Percentiles rank a stretch among this genome's conserved stretches.
Evolutionary conservation across 1,284 basidiomycete species (phyloP).

Genomic region (Papiliotrema terrestris): DNA sequence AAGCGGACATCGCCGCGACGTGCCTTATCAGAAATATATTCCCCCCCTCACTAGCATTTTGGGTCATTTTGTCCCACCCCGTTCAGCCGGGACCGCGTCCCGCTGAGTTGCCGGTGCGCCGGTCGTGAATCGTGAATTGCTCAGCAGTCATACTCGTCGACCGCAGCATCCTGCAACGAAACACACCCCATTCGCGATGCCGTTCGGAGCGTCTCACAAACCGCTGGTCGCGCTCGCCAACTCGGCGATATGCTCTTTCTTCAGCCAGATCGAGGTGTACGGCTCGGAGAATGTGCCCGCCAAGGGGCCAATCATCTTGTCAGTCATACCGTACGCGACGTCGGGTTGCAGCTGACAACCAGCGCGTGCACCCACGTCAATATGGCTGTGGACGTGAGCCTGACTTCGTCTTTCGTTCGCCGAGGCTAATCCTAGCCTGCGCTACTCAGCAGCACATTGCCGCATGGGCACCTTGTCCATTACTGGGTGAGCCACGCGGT

Average conservation of each 20-base stretch:
- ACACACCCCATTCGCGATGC: constrained; percentile 30
- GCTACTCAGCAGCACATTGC: constrained; percentile 43
- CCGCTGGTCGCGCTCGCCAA: constrained; percentile 65
- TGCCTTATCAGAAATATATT: too few relatives aligned
- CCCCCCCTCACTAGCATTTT: too few relatives aligned
- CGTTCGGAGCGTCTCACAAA: constrained; percentile 58
- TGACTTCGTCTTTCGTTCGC: background rate
- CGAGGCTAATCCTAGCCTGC: constrained; percentile 34
- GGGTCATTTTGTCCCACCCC: too few relatives aligned
- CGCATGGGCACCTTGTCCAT: constrained; percentile 57
- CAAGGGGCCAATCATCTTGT: constrained; percentile 84
- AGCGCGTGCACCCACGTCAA: constrained; percentile 85
- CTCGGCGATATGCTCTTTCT: constrained; percentile 77
- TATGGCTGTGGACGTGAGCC: constrained; percentile 87
- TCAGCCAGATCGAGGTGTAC: constrained; percentile 76
- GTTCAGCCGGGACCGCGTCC: too few relatives aligned
- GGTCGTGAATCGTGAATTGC: too few relatives aligned
- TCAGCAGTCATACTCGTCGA: too few relatives aligned
- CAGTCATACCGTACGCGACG: constrained; percentile 44
- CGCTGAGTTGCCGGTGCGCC: too few relatives aligned
- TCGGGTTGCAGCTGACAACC: constrained; percentile 14
- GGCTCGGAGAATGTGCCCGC: constrained; percentile 78
- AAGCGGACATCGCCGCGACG: too few relatives aligned
- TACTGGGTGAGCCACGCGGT: constrained; percentile 85
- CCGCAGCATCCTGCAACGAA: too few relatives aligned